phyloP scores from a whole-genome alignment of 345 rosid species.

The Hevea brasiliensis region DNA sequence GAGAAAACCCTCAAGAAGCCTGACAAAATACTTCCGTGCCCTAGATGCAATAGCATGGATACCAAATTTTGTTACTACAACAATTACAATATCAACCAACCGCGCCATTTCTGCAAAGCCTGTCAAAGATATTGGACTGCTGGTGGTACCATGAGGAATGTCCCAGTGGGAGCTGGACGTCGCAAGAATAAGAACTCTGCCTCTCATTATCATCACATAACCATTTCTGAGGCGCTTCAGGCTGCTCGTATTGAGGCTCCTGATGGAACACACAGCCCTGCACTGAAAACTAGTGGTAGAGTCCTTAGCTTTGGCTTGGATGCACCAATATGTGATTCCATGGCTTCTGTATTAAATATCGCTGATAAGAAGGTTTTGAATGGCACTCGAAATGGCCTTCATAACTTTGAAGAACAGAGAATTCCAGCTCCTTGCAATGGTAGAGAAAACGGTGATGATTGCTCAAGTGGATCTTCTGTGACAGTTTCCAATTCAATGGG shows the following conservation, averaged over 20 bases:
- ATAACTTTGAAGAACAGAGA: constrained; percentile 27
- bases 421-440: constrained; percentile 20
- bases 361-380: constrained; percentile 45
- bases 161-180: constrained; percentile 34
- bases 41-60: constrained; percentile 34
- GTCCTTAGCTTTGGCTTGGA: constrained; percentile 34
- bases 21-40: constrained; percentile 34
- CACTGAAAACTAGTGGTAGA: constrained; percentile 22
- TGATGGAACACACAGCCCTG: constrained; percentile 14
- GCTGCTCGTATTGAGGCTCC: constrained; percentile 51
- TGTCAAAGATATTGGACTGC: constrained; percentile 40
- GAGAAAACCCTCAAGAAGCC: constrained; percentile 47
- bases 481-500: constrained; percentile 40
- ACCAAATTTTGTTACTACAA: constrained; percentile 35
- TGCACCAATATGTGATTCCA: constrained; percentile 20
- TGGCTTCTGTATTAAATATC: constrained; percentile 26
- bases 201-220: constrained; percentile 29
- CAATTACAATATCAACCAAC: constrained; percentile 34
- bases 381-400: constrained; percentile 39
- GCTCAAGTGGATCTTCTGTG: constrained; percentile 49
- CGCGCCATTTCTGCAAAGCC: constrained; percentile 38
- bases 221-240: constrained; percentile 58
- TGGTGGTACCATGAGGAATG: constrained; percentile 37
- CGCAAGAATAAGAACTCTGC: constrained; percentile 35
- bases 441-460: constrained; percentile 54